A percentile compares a stretch with the other conserved stretches of the same genome.
phyloP scores from a whole-genome alignment of 768 basidiomycete species.

The Auricularia sp. region DNA sequence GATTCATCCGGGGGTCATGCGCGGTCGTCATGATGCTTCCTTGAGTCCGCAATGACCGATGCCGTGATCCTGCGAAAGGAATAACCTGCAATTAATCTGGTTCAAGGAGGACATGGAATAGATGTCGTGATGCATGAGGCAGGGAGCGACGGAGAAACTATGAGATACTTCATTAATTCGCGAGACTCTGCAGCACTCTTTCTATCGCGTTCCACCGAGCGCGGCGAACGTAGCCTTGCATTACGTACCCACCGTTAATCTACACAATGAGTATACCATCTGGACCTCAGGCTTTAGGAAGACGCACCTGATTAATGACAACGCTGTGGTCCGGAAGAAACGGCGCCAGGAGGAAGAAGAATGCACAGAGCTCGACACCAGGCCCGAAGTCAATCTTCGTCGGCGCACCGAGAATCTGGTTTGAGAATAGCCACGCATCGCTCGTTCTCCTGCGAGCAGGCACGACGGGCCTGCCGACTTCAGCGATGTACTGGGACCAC shows the following conservation, averaged over 20 bases:
- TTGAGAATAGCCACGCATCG: neutral
- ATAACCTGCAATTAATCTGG: no score
- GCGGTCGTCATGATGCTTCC: no score
- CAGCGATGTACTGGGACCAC: neutral
- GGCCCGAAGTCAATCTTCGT: neutral
- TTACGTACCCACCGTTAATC: neutral
- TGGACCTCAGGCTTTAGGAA: no score
- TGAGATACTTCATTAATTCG: no score
- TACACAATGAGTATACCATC: neutral
- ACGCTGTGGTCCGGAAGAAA: no score
- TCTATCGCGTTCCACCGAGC: neutral
- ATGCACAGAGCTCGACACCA: neutral
- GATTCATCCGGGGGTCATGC: no score
- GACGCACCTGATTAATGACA: no score
- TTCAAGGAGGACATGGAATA: no score
- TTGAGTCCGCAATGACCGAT: no score
- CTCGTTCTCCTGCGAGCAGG: neutral
- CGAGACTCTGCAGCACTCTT: neutral
- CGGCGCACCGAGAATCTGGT: neutral
- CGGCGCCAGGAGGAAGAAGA: neutral
- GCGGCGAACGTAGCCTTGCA: neutral
- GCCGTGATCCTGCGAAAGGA: no score
- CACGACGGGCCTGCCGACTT: neutral
- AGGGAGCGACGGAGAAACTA: no score
- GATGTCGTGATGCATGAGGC: no score